Evolutionary conservation across 768 basidiomycete genomes (phyloP).

Genomic region (Nidularia sp.): DNA sequence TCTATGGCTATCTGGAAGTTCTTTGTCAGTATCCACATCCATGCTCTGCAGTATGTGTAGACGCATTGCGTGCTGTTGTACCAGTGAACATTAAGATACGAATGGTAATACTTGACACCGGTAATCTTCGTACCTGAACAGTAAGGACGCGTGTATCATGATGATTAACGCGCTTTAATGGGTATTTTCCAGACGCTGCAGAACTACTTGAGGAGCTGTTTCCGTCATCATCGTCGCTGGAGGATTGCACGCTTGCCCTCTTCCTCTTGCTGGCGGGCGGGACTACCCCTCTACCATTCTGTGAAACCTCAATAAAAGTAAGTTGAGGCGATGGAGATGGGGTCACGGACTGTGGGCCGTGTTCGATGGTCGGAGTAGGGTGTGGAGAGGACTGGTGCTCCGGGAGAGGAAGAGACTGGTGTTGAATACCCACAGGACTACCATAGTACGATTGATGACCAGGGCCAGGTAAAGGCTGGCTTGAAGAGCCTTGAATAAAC

Average conservation of each 20-base stretch:
- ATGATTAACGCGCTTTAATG: conserved; percentile 46
- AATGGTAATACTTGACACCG: too few species aligned
- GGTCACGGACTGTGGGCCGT: conserved; percentile 18
- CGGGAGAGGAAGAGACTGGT: conserved; percentile 11
- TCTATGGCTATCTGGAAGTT: conserved; percentile 56
- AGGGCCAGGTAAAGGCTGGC: conserved; percentile 13
- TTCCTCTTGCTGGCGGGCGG: conserved; percentile 15
- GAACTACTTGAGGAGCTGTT: conserved; percentile 27
- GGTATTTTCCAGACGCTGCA: conserved; percentile 22
- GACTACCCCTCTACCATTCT: not conserved
- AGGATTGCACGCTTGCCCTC: conserved; percentile 22
- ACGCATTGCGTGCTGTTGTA: conserved; percentile 63
- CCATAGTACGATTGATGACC: conserved; percentile 5
- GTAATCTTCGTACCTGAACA: conserved; percentile 46
- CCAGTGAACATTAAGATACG: too few species aligned
- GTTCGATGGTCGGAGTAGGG: conserved; percentile 1
- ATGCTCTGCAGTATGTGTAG: conserved; percentile 59
- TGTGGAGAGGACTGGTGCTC: not conserved
- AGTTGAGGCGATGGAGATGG: conserved; percentile 27
- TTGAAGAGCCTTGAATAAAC: conserved; percentile 36
- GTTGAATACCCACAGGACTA: conserved; percentile 6
- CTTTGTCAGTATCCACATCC: conserved; percentile 49
- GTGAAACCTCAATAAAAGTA: conserved; percentile 3
- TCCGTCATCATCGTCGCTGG: conserved; percentile 32
- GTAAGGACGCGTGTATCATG: conserved; percentile 66